Evolutionary conservation across 495 filamentous ascomycete genomes (phyloP), one percentile per base, ranked within the genome.

Genomic region (Achaetomiella virescens): DNA sequence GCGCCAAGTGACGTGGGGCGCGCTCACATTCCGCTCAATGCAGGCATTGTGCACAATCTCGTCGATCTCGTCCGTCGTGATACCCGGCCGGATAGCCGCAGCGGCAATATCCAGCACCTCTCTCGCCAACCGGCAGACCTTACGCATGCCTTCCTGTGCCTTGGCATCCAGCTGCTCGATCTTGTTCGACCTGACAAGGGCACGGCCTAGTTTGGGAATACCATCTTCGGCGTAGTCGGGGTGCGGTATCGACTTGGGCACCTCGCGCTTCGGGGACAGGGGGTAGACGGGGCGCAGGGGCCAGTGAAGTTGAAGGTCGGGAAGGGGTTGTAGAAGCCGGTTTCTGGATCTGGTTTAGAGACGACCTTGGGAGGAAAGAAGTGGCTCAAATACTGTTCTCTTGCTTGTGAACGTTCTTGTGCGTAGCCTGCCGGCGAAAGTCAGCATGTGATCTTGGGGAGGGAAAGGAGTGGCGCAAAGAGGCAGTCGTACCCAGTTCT

Each of bases 11-110:
- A 10, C 1, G 1, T 15, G 9, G 11, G 37, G 33, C 4, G 3
- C 27, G 9, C 85, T 71, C 69, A 97, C 93, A 51, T 97, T 77
- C 72, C 93, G 80, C 74, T 97, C 93, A 55, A 97, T 72, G 67
- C 90, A 97, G 47, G 93, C 93, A 63, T 95, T 90, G 74, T 99
- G 93, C 31, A 96, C 92, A 61, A 97, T 77, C 70, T 95, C 89
- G 65, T 99, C 93, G 35, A 99, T 89, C 66, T 96, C 86, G 67
- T 99, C 95, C 8, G 93, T 99, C 2, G 95, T 97, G 24, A 97
- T 82, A 14, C 93, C 93, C 14, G 95, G 93, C 64, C 80, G 84
- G 52, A 86, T 61, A 40, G 85, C 92, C 14, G 82, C 81, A 0
- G 89, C 93, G 0, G 92, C 88, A 62, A 95, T 86, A 75, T 99